A percentile compares a stretch with the other conserved stretches of the same genome.
These are phyloP conservation scores for Psilocybe azurescens DNA, from an alignment of 768 basidiomycete genomes.

Conservation along the genomic window DNA sequence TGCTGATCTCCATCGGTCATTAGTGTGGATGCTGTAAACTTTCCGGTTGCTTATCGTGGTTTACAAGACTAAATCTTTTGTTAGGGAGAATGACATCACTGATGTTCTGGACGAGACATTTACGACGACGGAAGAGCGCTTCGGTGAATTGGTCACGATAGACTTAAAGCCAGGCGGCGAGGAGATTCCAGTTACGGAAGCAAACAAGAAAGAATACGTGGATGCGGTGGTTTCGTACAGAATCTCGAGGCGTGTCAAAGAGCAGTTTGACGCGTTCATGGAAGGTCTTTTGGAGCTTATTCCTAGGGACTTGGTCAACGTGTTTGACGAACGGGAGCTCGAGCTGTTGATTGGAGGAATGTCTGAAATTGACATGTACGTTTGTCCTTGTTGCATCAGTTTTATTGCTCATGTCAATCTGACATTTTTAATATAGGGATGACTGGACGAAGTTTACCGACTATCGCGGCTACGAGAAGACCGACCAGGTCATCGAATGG, in stretches of 20 bases:
- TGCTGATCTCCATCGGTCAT: conserved; percentile 68
- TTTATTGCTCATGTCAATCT: conserved; percentile 9
- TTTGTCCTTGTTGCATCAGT: conserved; percentile 13
- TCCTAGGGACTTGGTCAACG: conserved; percentile 81
- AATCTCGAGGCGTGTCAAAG: conserved; percentile 79
- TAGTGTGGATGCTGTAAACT: conserved; percentile 77
- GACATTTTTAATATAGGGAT: conserved; percentile 51
- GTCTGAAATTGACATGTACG: conserved; percentile 88
- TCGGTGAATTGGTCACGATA: conserved; percentile 72
- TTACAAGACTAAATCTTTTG: conserved; percentile 1
- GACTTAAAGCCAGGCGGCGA: conserved; percentile 70
- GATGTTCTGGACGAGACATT: conserved; percentile 78
- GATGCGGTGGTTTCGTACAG: conserved; percentile 82
- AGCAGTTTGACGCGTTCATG: conserved; percentile 87
- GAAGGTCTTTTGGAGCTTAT: conserved; percentile 85
- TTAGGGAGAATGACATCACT: conserved; percentile 77
- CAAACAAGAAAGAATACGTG: conserved; percentile 82
- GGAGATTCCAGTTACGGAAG: conserved; percentile 67
- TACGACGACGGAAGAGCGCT: conserved; percentile 72
- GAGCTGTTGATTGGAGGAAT: conserved; percentile 92
- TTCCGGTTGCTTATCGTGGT: not conserved
- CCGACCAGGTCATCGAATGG: conserved; percentile 91
- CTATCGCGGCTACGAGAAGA: conserved; percentile 87
- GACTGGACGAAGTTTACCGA: conserved; percentile 96
- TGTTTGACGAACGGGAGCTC: conserved; percentile 91